Base-by-base conservation (phyloP, 139 green algal species). In the Chlamydomonas schloesseri region DNA sequence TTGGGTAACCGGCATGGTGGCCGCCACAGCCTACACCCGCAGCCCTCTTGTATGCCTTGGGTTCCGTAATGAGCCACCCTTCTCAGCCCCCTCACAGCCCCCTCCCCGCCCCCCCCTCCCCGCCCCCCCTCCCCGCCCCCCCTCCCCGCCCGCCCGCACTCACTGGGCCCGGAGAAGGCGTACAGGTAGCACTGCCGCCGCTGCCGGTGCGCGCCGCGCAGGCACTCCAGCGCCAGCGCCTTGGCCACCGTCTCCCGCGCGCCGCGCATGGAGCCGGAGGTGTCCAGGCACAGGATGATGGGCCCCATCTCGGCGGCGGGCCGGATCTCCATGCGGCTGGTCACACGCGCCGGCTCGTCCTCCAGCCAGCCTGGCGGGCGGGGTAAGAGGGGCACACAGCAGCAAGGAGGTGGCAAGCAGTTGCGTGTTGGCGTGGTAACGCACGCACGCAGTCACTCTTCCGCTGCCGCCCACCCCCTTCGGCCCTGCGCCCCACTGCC, bases 231-330 rank as follows among this genome's bases (percentile, higher is more conserved):
- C 8, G 95, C 95, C 26, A 98, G 88, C 21, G 97, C 96, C 91
- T 99, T 99, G 67, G 96, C 96, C 67, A 99, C 96, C 17, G 90
- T 94, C 90, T 98, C 96, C 0, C 96, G 91, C 8, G 91, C 90
- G 9, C 96, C 96, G 0, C 88, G 64, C 94, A 96, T 96, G 33
- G 88, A 94, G 71, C 90, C 92, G 53, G 71, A 92, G 36, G 97
- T 99, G 90, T 99, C 97, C 28, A 99, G 90, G 87, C 97, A 99
- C 68, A 98, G 85, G 70, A 99, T 98, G 92, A 99, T 98, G 58
- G 97, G 97, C 0, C 97, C 97, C 81, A 96, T 90, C 88, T 98
- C 96, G 14, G 95, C 96, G 18, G 96, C 95, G 28, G 97, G 97
- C 14, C 97, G 95, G 65, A 98, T 93, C 89, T 98, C 96, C 83